Conservation (phyloP, 2,329 filamentous ascomycete species). For the Periconia macrospinosa region DNA sequence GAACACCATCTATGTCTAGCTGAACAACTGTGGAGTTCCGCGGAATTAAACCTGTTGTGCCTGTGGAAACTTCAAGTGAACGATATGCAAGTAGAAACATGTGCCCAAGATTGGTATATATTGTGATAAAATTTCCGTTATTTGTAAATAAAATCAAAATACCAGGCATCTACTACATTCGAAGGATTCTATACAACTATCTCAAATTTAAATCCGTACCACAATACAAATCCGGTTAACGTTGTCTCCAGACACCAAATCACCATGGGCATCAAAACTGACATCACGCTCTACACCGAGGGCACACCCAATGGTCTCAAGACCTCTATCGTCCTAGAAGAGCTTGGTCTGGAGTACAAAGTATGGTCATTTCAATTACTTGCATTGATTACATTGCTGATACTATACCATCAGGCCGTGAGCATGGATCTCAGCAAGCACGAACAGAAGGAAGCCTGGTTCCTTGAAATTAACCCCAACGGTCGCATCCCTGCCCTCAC, state of each 20-base stretch:
- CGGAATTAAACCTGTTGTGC: no score
- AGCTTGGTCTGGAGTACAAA: constrained; percentile 61
- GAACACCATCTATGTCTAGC: no score
- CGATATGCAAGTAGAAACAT: neutral
- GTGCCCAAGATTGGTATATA: neutral
- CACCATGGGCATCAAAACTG: constrained; percentile 4
- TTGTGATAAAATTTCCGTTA: neutral
- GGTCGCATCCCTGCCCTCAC: neutral
- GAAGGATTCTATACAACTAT: neutral
- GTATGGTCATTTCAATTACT: constrained; percentile 46
- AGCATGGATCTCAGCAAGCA: constrained; percentile 48
- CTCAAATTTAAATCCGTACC: neutral
- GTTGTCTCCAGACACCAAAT: neutral
- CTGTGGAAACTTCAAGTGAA: no score
- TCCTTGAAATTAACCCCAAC: neutral
- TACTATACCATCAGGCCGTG: constrained; percentile 65
- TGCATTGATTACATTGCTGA: constrained; percentile 41
- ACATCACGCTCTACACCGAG: constrained; percentile 37
- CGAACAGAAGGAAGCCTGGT: neutral
- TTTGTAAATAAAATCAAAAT: no score
- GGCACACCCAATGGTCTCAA: constrained; percentile 56
- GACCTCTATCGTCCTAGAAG: constrained; percentile 61
- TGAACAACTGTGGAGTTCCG: no score
- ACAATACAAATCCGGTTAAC: neutral
- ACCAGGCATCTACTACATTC: neutral